Base-by-base conservation (phyloP, 495 filamentous ascomycete species). In the Annulohypoxylon stygium region DNA sequence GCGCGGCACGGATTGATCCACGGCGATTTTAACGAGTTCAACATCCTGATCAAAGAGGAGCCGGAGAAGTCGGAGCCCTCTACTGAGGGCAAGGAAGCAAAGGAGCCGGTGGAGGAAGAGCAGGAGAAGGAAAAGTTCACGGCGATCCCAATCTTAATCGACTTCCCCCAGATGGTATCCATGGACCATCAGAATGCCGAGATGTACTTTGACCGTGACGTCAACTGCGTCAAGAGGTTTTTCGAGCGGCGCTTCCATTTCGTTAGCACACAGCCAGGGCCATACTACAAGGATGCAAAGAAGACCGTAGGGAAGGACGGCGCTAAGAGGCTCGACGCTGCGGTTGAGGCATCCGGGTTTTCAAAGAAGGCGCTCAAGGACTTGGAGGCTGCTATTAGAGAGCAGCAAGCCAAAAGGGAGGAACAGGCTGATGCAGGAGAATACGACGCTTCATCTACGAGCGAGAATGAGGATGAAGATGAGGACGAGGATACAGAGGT, bases 21-120 rank as follows among this genome's bases (percentile, higher is more conserved):
- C 79, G 97, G 96, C 72, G 96, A 99, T 79, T 98, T 97, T 84
- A 99, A 99, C 83, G 97, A 98, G 83, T 99, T 99, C 85, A 99
- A 99, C 77, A 93, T 99, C 66, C 85, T 99, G 18, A 90, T 98
- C 80, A 90, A 94, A 71, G 94, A 97, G 75, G 86, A 88, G 36
- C 79, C 81, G 37, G 75, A 83, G 20, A 76, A 83, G 1, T 51
- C 69, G 3, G 20, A 43, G 26, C 45, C 72, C 45, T 74, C 75
- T 9, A 36, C 45, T 9, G 71, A 75, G 16, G 67, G 63, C 53
- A 81, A 83, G 18, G 81, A 70, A 16, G 30, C 62, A 6, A 16
- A 33, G 10, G 34, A 54, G 36, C 4, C 30, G 30, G 60, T 62
- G 14, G 68, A 70, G 16, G 45, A 30, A 5, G 78, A 83, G 4